Base-by-base conservation (phyloP, 345 rosid genomes). In the Kernera saxatilis region DNA sequence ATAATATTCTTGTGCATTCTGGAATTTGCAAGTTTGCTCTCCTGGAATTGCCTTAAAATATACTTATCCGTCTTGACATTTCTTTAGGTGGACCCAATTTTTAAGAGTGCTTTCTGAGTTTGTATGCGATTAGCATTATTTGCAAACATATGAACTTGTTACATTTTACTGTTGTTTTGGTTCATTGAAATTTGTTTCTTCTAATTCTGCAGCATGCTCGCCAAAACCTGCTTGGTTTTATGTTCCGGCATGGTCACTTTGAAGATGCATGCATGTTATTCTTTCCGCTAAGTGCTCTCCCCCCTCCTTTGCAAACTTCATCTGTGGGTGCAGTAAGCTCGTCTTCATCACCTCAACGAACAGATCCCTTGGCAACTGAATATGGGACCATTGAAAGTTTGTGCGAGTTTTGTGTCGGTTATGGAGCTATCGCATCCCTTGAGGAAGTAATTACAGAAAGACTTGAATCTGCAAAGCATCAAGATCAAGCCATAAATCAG, bases 361-460 rank as follows among this genome's bases (percentile, higher is more conserved):
- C 81, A 27, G 98, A 93, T 82, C 92, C 94, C 54, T 80, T 88
- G 80, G 88, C 89, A 55, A 88, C 94, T 71, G 98, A 93, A 59
- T 89, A 87, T 82, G 98, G 98, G 52, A 93, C 92, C 63, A 70
- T 91, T 73, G 98, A 93, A 76, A 92, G 79, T 78, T 77, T 93
- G 71, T 93, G 97, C 66, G 96, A 91, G 62, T 71, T 83, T 44
- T 87, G 92, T 71, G 65, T 93, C 19, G 91, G 89, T 66, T 86
- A 86, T 82, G 96, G 91, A 78, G 92, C 96, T 70, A 86, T 87
- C 86, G 54, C 91, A 69, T 75, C 84, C 76, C 86, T 91, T 48
- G 96, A 85, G 82, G 97, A 89, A 80, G 94, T 87, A 58, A 64
- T 86, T 64, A 83, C 88, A n/a, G 72, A 73, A 46, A 89, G 94